Percentiles rank a stretch among this genome's conserved stretches.
Evolutionary conservation across 2,329 filamentous ascomycete species (phyloP).

Genomic region (Coniochaeta pulveracea): DNA sequence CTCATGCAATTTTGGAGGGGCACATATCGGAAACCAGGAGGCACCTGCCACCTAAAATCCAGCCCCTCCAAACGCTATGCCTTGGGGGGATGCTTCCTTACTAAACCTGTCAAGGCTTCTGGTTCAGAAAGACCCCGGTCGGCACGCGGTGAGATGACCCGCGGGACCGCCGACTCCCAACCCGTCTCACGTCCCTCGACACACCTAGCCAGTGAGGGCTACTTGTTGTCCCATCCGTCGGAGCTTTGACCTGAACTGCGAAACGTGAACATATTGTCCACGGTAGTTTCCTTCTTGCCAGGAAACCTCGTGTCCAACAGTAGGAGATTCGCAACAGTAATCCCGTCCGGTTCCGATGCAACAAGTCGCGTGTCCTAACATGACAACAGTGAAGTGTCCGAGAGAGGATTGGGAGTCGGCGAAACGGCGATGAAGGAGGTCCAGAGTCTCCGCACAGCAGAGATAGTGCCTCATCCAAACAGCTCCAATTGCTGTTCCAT

Average conservation of each 20-base stretch:
- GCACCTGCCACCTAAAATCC: conserved; percentile 1
- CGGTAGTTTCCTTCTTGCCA: conserved; percentile 8
- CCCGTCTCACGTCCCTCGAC: neutral
- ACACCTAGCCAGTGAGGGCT: neutral
- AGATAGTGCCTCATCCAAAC: conserved; percentile 8
- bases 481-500: conserved; percentile 16
- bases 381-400: conserved; percentile 7
- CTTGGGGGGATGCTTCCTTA: too few species aligned
- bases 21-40: neutral
- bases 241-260: conserved; percentile 19
- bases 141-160: conserved; percentile 12
- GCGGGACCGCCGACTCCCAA: conserved; percentile 6
- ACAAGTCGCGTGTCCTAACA: conserved; percentile 10
- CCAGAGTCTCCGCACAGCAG: conserved; percentile 20
- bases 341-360: conserved; percentile 10
- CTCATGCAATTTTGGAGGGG: conserved; percentile 7
- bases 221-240: conserved; percentile 4
- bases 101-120: too few species aligned
- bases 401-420: conserved; percentile 7
- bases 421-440: conserved; percentile 7
- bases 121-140: too few species aligned
- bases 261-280: conserved; percentile 5
- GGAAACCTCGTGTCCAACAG: conserved; percentile 1
- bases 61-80: neutral
- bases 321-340: conserved; percentile 14